Base-by-base conservation (phyloP, 768 basidiomycete genomes). In the Termitomyces sp. region DNA sequence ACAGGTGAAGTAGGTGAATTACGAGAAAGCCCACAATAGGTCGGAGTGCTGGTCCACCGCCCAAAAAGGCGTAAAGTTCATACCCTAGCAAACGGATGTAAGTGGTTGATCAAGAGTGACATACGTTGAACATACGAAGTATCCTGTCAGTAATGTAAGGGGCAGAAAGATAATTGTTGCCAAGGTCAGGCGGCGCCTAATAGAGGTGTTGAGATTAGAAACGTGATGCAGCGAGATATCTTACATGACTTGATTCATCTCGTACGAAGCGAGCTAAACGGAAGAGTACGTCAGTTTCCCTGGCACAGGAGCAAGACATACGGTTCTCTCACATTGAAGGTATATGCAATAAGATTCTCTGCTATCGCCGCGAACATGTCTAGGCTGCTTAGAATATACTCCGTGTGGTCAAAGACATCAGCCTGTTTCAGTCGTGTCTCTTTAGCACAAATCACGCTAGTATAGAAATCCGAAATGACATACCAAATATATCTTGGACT, bases 391-490 rank as follows among this genome's bases (percentile, higher is more conserved):
- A 91, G 65, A 35, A 86, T 82, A 57, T 85, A 85, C 54, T 89
- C 88, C 74, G 86, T 84, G 61, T 91, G 89, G 64, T 91, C 89
- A 57, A 80, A 77, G 2, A 89, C 85, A 64, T 90, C 88, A 10
- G 86, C 86, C 83, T 86, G 54, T 3, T 32, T 9, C 7, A 52
- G n/a, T 32, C 46, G 9, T 16, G 12, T 48, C 30, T 23, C n/a
- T 43, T 59, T n/a, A 54, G 54, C 21, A 19, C 17, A 39, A 7
- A 19, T 12, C 6, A 10, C 34, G 59, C 28, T 23, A 16, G 21
- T 45, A 45, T 44, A 17, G 5, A 54, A 27, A 25, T 10, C 25
- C 12, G n/a, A 12, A 37, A 40, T 17, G 11, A 68, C 77, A 16
- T 40, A 85, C 85, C 52, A 86, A 71, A 65, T 88, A 87, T 10